These are phyloP conservation scores for Thielaviopsis punctulata DNA, from an alignment of 2,329 filamentous ascomycete genomes.

Conservation along the genomic window DNA sequence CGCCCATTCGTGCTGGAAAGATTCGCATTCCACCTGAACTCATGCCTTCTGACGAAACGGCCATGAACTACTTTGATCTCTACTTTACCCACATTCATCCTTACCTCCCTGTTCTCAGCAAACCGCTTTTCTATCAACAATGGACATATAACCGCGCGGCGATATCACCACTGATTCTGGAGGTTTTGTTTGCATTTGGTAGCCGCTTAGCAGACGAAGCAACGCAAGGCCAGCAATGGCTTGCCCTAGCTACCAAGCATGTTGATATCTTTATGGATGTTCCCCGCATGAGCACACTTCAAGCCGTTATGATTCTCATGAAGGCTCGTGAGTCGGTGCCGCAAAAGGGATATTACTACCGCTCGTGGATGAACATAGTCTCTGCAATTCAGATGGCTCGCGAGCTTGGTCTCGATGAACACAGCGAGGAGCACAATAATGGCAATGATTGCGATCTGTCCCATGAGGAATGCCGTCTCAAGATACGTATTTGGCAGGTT, in stretches of 20 bases:
- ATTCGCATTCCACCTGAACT: slow-evolving; percentile 81
- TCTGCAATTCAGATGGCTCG: slow-evolving; percentile 87
- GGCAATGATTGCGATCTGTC: slow-evolving; percentile 53
- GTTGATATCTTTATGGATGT: slow-evolving; percentile 88
- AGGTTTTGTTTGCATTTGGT: slow-evolving; percentile 81
- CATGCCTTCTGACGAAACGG: slow-evolving; percentile 77
- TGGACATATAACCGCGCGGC: slow-evolving; percentile 71
- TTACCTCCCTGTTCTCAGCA: slow-evolving; percentile 79
- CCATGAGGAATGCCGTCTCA: slow-evolving; percentile 61
- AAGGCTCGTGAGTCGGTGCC: slow-evolving; percentile 87
- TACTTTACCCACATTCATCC: slow-evolving; percentile 86
- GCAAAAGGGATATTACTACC: slow-evolving; percentile 87
- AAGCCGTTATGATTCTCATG: slow-evolving; percentile 70
- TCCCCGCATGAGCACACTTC: slow-evolving; percentile 76
- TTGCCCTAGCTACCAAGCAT: slow-evolving; percentile 82
- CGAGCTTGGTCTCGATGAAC: slow-evolving; percentile 76
- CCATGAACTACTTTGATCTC: slow-evolving; percentile 70
- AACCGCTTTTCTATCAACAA: slow-evolving; percentile 67
- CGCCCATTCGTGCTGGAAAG: slow-evolving; percentile 49
- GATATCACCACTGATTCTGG: slow-evolving; percentile 76
- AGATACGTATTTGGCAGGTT: slow-evolving; percentile 79
- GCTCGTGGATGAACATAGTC: slow-evolving; percentile 92
- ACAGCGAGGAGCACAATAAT: slow-evolving; percentile 60
- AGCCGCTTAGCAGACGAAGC: slow-evolving; percentile 70
- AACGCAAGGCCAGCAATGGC: slow-evolving; percentile 76